Conservation (phyloP, 768 basidiomycete species). For the Boletus rufocinnamomeus region DNA sequence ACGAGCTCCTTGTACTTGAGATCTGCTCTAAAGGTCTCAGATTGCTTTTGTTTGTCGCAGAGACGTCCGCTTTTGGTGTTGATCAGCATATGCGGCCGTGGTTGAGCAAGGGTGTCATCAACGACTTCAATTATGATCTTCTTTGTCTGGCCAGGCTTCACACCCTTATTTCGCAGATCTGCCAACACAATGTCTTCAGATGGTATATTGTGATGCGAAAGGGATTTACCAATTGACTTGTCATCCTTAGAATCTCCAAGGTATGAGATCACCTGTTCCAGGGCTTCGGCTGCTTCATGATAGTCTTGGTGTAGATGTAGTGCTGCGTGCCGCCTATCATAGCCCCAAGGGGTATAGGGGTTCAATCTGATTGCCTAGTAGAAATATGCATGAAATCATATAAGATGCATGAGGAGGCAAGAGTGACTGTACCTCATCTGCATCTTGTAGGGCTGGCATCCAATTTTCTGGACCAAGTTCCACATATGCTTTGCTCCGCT, state of each 20-base stretch:
- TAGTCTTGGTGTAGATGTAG: neutral
- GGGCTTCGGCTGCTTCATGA: neutral
- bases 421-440: slow-evolving; percentile 12
- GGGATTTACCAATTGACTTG: neutral
- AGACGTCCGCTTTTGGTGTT: slow-evolving; percentile 20
- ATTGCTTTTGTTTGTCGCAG: slow-evolving; percentile 13
- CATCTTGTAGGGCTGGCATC: slow-evolving; percentile 13
- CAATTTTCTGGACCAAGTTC: neutral
- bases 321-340: neutral
- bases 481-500: slow-evolving; percentile 16
- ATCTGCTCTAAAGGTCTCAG: slow-evolving; percentile 10
- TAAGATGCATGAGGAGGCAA: neutral
- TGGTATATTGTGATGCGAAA: neutral
- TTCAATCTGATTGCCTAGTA: neutral
- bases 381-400: neutral
- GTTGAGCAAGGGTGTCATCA: neutral
- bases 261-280: neutral
- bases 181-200: neutral
- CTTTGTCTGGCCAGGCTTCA: slow-evolving; percentile 1
- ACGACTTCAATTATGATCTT: slow-evolving; percentile 1
- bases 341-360: neutral
- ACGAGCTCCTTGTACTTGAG: slow-evolving; percentile 18
- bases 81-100: slow-evolving; percentile 16
- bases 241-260: neutral
- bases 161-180: slow-evolving; percentile 15